These are phyloP conservation scores for Circinella minor DNA, from an alignment of 371 early-diverging fungal genomes.

Conservation along the genomic window DNA sequence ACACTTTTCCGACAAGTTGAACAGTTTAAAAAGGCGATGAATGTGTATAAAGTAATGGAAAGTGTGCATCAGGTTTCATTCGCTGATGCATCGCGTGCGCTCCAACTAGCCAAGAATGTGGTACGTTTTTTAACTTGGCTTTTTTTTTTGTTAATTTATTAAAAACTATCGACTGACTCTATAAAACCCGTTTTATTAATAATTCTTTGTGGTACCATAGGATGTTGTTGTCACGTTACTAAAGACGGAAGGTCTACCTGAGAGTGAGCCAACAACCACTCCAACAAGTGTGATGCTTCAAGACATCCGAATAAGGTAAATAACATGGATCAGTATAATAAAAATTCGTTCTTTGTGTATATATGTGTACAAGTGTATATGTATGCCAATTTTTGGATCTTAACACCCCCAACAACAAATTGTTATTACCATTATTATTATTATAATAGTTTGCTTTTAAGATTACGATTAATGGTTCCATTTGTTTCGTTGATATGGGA, in stretches of 20 bases:
- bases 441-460: constrained; percentile 41
- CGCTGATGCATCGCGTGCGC: constrained; percentile 49
- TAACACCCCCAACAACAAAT: neutral
- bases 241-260: constrained; percentile 39
- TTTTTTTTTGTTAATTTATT: neutral
- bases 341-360: too few species aligned
- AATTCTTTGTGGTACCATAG: constrained; percentile 20
- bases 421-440: too few species aligned
- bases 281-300: constrained; percentile 33
- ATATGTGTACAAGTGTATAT: neutral
- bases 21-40: constrained; percentile 43
- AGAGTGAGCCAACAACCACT: constrained; percentile 14
- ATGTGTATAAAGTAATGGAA: constrained; percentile 59
- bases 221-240: constrained; percentile 44
- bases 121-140: constrained; percentile 25
- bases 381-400: neutral
- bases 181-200: neutral
- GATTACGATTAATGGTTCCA: constrained; percentile 59
- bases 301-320: constrained; percentile 49
- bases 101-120: constrained; percentile 40
- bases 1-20: constrained; percentile 54
- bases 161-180: constrained; percentile 6
- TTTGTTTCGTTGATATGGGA: constrained; percentile 63
- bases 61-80: constrained; percentile 44
- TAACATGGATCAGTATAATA: neutral